A percentile compares a stretch with the other conserved stretches of the same genome.
Evolutionary conservation across 148 eudicot species (phyloP).

Genomic region (Selenicereus undatus): DNA sequence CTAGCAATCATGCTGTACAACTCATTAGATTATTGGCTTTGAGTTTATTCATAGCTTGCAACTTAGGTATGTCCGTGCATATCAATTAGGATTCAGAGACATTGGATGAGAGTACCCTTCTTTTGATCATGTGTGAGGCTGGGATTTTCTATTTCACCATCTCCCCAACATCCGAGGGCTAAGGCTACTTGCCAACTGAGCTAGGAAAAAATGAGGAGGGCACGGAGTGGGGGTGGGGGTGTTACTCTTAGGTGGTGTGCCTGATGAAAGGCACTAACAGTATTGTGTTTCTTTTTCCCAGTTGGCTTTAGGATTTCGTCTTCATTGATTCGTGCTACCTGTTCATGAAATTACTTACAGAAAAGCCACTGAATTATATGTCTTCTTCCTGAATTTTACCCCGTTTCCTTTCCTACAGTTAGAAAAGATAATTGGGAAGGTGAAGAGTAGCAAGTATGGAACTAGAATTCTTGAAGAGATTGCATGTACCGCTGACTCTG

Average conservation of each 20-base stretch:
- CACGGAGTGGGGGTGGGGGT: background rate
- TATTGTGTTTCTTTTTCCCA: background rate
- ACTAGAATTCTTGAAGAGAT: conserved; percentile 66
- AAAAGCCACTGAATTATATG: background rate
- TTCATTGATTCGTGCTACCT: background rate
- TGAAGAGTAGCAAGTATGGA: conserved; percentile 79
- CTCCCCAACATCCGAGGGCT: background rate
- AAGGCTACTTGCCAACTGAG: too few relatives aligned
- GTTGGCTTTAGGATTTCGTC: background rate
- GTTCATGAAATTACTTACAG: background rate
- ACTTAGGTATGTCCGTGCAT: background rate
- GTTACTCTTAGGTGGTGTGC: background rate
- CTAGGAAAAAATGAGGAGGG: background rate
- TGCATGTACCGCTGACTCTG: conserved; percentile 22
- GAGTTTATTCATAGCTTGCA: background rate
- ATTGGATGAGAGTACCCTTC: background rate
- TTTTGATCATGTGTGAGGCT: background rate
- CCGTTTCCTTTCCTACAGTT: conserved; percentile 49
- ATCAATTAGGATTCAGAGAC: background rate
- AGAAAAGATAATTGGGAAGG: conserved; percentile 81
- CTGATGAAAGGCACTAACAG: background rate
- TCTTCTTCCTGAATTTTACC: background rate
- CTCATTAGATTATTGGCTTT: background rate
- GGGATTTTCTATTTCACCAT: background rate
- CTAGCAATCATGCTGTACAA: background rate